phyloP scores from a whole-genome alignment of 2,329 filamentous ascomycete species.

The Phaeoacremonium minimum region DNA sequence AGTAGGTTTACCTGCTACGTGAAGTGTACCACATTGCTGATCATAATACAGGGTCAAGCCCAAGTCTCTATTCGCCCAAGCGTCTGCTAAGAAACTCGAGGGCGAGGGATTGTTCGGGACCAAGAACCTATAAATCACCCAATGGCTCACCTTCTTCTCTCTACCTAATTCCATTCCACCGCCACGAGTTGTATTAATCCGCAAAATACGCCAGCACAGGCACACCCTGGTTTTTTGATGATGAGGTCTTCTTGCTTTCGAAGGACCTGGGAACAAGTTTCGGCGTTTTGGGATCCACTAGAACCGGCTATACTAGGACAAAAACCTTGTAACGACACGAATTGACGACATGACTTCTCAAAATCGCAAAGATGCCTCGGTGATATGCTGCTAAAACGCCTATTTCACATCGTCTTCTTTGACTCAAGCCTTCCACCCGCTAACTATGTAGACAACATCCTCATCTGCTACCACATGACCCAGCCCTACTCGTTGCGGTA shows the following conservation, averaged over 20 bases:
- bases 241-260: too few relatives aligned
- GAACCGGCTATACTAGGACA: too few relatives aligned
- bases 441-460: conserved; percentile 66
- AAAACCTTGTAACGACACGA: conserved; percentile 9
- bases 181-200: too few relatives aligned
- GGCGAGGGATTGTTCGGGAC: conserved; percentile 35
- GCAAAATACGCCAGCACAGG: too few relatives aligned
- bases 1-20: conserved; percentile 47
- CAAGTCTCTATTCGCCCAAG: conserved; percentile 64
- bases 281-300: too few relatives aligned
- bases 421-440: conserved; percentile 61
- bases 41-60: conserved; percentile 50
- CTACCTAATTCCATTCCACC: not conserved
- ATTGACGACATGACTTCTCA: conserved; percentile 8
- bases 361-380: not conserved
- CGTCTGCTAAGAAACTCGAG: conserved; percentile 58
- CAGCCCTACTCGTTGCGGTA: conserved; percentile 89
- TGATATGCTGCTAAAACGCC: conserved; percentile 6
- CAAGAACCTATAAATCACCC: conserved; percentile 14
- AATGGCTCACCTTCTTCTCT: not conserved
- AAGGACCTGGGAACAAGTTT: too few relatives aligned
- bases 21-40: not conserved
- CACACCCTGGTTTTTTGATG: too few relatives aligned
- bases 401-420: too few relatives aligned
- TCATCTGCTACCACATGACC: conserved; percentile 71